phyloP scores from a whole-genome alignment of 2,329 filamentous ascomycete genomes.

The Venturiaceae sp. region DNA sequence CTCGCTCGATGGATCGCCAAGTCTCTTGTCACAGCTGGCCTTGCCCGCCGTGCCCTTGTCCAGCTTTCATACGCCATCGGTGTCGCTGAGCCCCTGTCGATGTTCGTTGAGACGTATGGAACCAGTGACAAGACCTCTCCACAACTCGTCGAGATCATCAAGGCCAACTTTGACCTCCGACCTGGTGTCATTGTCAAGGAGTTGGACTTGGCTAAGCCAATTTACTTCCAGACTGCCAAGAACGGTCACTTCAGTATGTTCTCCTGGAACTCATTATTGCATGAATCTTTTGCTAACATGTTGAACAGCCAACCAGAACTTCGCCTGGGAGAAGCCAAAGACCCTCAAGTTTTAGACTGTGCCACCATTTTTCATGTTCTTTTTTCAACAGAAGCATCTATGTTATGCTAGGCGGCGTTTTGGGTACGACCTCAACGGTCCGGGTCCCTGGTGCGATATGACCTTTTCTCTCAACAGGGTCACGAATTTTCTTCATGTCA shows the following conservation, averaged over 20 bases:
- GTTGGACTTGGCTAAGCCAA: conserved; percentile 87
- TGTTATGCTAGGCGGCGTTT: conserved; percentile 5
- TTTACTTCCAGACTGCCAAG: conserved; percentile 98
- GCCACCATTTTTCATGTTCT: too few relatives aligned
- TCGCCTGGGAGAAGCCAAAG: conserved; percentile 99
- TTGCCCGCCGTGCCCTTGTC: conserved; percentile 86
- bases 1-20: conserved; percentile 98
- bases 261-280: background rate
- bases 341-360: conserved; percentile 75
- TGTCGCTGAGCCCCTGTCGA: conserved; percentile 93
- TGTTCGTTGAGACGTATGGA: conserved; percentile 97
- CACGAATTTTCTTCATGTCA: background rate
- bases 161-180: conserved; percentile 92
- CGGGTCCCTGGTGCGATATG: background rate
- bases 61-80: conserved; percentile 99
- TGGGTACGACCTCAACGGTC: background rate
- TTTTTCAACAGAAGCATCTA: conserved; percentile 6
- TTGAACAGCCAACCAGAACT: conserved; percentile 77
- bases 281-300: background rate
- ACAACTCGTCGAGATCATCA: conserved; percentile 91
- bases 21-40: conserved; percentile 81
- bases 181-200: conserved; percentile 98
- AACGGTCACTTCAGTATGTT: conserved; percentile 78
- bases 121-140: conserved; percentile 83
- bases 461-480: too few relatives aligned